These are phyloP conservation scores for Candida ovalis DNA, from an alignment of 805 yeast genomes.

Conservation along the genomic window DNA sequence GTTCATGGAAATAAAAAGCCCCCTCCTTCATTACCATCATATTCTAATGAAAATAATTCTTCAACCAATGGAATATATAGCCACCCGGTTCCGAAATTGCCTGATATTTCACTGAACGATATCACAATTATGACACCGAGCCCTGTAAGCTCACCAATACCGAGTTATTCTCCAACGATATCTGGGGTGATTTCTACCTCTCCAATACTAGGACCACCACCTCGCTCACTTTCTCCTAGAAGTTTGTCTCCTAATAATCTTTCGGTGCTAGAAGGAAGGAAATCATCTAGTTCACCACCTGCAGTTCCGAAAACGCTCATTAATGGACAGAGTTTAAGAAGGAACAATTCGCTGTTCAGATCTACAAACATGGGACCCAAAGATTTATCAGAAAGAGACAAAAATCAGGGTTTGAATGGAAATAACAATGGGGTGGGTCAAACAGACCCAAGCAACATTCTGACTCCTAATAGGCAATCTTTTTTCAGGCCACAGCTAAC, in stretches of 20 bases:
- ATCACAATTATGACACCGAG: not conserved
- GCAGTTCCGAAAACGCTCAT: not conserved
- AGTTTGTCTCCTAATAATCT: not conserved
- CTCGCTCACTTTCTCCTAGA: not conserved
- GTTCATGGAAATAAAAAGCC: not conserved
- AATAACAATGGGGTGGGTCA: not conserved
- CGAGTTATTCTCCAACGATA: not conserved
- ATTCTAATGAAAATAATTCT: not conserved
- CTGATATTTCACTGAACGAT: constrained; percentile 1
- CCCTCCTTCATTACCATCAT: not conserved
- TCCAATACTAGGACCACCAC: not conserved
- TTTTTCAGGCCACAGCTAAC: not conserved
- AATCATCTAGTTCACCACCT: constrained; percentile 1
- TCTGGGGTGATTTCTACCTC: not conserved
- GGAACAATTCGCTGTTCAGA: not conserved
- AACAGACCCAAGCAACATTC: not conserved
- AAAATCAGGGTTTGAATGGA: not conserved
- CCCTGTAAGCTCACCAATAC: not conserved
- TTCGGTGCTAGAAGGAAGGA: not conserved
- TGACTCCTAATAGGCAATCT: not conserved
- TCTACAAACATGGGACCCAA: not conserved
- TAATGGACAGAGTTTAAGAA: not conserved
- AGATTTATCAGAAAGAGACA: not conserved
- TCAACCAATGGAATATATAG: not conserved
- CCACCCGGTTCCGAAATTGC: not conserved